Base-by-base conservation (phyloP, 2,329 filamentous ascomycete genomes). In the Trichoderma endophyticum region DNA sequence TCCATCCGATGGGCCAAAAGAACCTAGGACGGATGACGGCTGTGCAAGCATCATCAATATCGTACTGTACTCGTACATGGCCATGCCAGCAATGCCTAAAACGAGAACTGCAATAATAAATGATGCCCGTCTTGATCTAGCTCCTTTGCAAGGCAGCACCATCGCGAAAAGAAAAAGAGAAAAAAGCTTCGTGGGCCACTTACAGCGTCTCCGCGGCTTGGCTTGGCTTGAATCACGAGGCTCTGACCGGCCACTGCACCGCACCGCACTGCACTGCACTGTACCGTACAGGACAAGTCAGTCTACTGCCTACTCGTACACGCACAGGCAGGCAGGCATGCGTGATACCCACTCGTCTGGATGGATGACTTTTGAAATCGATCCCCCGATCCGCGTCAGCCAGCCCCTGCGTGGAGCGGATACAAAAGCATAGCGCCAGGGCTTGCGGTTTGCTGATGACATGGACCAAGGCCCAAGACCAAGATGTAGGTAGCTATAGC, bases 341-440 rank as follows among this genome's bases (percentile, higher is more conserved):
- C 1, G 4, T 6, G 4, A 48, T 48, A 48, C 43, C 43, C 43
- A 51, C 43, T 51, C 43, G 43, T 26, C 30, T 66, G 18, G 9
- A 24, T 60, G 18, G 11, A 24, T 60, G 18, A 60, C 56, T 60
- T n/a, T 21, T 11, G 39, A 62, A 70, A 62, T 62, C 67, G 67
- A 70, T 70, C 57, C 67, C 66, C 67, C 67, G 67, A 70, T 70
- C 67, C 67, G 67, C 67, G 67, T 70, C 67, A 70, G 67, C 67
- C 67, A 70, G 67, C 67, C 67, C 67, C 67, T 70, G 67, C 67
- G 57, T 54, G 57, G 67, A 28, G 67, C 56, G 56, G 65, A 32
- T 61, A 54, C 56, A 60, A 70, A 69, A 70, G 67, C 67, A 70
- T 70, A 36, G 67, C 67, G 67, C 67, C 67, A 70, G 56, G 67